Evolutionary conservation across 768 basidiomycete genomes (phyloP).

Genomic region (Pisolithus orientalis): DNA sequence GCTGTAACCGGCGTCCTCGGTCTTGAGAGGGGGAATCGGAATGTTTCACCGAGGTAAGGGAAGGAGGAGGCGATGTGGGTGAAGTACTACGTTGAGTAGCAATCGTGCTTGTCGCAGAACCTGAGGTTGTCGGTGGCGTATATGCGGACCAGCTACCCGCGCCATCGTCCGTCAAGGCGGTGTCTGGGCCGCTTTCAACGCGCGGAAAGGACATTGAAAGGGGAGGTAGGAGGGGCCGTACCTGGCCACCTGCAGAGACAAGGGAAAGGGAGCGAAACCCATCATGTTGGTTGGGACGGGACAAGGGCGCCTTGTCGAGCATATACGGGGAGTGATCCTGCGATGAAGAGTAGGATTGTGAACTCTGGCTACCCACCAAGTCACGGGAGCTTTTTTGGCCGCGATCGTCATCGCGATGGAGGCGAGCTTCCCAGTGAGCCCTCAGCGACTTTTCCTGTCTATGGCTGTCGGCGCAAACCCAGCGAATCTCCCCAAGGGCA

Average conservation of each 20-base stretch:
- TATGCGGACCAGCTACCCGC: conserved; percentile 56
- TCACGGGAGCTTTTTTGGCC: conserved; percentile 14
- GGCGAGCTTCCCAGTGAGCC: conserved; percentile 37
- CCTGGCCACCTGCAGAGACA: conserved; percentile 30
- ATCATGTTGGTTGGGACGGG: conserved; percentile 3
- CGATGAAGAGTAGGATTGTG: conserved; percentile 16
- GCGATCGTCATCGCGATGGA: conserved; percentile 27
- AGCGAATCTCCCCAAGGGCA: conserved; percentile 77
- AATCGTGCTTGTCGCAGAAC: conserved; percentile 40
- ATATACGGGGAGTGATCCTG: conserved; percentile 24
- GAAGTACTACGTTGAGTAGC: conserved; percentile 37
- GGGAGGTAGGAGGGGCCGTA: conserved; percentile 44
- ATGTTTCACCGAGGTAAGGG: conserved; percentile 1
- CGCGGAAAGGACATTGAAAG: conserved; percentile 33
- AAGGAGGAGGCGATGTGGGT: conserved; percentile 16
- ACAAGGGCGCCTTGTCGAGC: conserved; percentile 14
- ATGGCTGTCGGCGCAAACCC: conserved; percentile 71
- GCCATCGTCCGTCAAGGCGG: conserved; percentile 42
- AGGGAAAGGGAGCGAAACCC: conserved; percentile 20
- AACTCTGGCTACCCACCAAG: conserved; percentile 7
- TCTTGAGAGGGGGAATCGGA: conserved; percentile 23
- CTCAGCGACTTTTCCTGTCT: conserved; percentile 62
- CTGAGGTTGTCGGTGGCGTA: conserved; percentile 55
- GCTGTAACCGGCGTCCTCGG: conserved; percentile 37
- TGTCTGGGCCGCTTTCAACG: conserved; percentile 48